Conservation (phyloP, 208 protist genomes). For the Perkinsela sp. region DNA sequence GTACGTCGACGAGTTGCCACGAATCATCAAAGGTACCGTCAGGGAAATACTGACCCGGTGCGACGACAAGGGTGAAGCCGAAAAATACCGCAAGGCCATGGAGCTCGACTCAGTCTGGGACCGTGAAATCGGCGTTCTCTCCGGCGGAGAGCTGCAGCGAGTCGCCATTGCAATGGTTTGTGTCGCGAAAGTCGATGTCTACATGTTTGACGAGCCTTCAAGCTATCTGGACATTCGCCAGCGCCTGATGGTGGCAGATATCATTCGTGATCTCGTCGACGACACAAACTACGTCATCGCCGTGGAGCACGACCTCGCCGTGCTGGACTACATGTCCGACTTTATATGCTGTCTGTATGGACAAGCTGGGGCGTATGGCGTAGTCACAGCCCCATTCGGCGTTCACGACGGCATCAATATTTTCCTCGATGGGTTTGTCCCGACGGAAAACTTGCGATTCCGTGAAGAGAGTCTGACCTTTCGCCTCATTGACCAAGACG, state of each 20-base stretch:
- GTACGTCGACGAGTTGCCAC: conserved; percentile 98
- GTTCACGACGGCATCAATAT: conserved; percentile 99
- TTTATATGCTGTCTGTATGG: conserved; percentile 98
- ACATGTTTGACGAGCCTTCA: conserved; percentile 99
- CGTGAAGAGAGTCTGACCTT: conserved; percentile 87
- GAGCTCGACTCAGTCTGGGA: conserved; percentile 76
- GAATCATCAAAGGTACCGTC: conserved; percentile 78
- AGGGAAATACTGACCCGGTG: conserved; percentile 61
- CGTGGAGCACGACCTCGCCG: conserved; percentile 98
- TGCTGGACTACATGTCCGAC: conserved; percentile 99
- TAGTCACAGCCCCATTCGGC: conserved; percentile 95
- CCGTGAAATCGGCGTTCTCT: conserved; percentile 78
- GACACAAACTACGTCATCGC: conserved; percentile 87
- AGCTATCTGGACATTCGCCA: conserved; percentile 98
- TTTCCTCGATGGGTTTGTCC: conserved; percentile 96
- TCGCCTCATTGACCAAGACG: conserved; percentile 42
- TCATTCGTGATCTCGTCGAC: conserved; percentile 78
- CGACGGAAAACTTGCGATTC: conserved; percentile 99
- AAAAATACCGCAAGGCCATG: conserved; percentile 46
- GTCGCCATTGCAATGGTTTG: conserved; percentile 90
- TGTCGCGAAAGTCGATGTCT: conserved; percentile 67
- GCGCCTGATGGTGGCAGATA: conserved; percentile 80
- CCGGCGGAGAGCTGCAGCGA: conserved; percentile 98
- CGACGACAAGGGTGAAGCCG: conserved; percentile 43
- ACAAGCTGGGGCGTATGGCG: conserved; percentile 93